Evolutionary conservation across 495 filamentous ascomycete species (phyloP).

Genomic region (Penicillium paxilli): DNA sequence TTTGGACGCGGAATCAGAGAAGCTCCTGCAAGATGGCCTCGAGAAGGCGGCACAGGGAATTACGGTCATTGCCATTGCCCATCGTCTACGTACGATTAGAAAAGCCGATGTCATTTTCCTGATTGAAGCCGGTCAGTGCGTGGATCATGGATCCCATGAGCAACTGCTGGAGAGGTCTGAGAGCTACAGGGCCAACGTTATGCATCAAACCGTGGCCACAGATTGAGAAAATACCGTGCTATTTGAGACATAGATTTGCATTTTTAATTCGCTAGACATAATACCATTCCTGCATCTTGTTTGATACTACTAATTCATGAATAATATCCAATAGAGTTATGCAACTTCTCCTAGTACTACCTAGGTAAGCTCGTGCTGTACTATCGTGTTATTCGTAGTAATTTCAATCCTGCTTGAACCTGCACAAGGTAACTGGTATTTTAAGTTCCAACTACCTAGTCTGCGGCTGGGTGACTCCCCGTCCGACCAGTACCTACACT

Average conservation of each 20-base stretch:
- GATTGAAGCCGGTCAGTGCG: slow-evolving; percentile 64
- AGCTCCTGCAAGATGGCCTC: slow-evolving; percentile 67
- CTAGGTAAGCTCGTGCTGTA: no score
- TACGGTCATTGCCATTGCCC: slow-evolving; percentile 77
- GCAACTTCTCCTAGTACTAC: no score
- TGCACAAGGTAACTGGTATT: no score
- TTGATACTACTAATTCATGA: no score
- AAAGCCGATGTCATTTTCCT: slow-evolving; percentile 76
- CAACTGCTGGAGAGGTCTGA: slow-evolving; percentile 61
- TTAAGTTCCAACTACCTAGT: no score
- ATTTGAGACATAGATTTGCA: not conserved
- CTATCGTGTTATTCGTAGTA: no score
- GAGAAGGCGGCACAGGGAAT: slow-evolving; percentile 66
- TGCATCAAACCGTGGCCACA: slow-evolving; percentile 41
- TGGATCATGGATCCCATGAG: slow-evolving; percentile 68
- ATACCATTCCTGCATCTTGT: not conserved
- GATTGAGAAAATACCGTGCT: slow-evolving; percentile 6
- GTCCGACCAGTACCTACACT: no score
- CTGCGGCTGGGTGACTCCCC: no score
- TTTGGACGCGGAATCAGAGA: slow-evolving; percentile 74
- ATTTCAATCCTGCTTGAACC: no score
- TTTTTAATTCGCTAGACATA: not conserved
- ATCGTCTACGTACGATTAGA: slow-evolving; percentile 72
- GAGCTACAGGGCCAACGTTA: slow-evolving; percentile 57
- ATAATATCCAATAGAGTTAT: no score